Evolutionary conservation across 306 rosid species (phyloP), one percentile per base, ranked within the genome.

Genomic region (Vachellia pachyceras): DNA sequence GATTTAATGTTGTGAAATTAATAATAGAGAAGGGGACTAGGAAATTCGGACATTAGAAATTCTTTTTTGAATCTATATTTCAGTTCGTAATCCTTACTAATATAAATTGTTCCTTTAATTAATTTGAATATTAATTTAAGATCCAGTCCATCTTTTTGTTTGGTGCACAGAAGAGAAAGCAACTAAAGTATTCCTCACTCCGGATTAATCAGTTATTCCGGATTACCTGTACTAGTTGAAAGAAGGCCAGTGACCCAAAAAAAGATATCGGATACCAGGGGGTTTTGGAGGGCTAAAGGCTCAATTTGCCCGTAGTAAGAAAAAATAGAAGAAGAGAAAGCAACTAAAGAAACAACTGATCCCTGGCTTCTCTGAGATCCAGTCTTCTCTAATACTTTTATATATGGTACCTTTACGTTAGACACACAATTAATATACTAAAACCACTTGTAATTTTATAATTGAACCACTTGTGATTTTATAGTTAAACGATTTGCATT

Each of bases 361-460:
- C 22, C 64, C 64, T 22, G 22, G 75, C 75, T 23, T 25, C 36
- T 14, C 46, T 46, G 52, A 47, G 64, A 49, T 72, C 77, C 63
- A 17, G 22, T 36, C 45, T 36, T 66, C 3, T 46, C 71, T 39
- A 37, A 36, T 66, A 66, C 71, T 17, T n/a, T n/a, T n/a, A 17
- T 13, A 37, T 37, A 4, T 36, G 20, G 46, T 33, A 39, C 46
- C 49, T 54, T 73, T 73, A 73, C 66, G 50, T 14, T 73, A 73
- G 52, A 17, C n/a, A 45, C 47, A 73, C 77, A n/a, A n/a, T n/a
- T 73, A 50, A 15, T 50, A 15, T 35, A 69, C 37, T 29, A 14
- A 71, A 46, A 25, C 17, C 54, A 69, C 13, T 42, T 47, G 10
- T 15, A 50, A 35, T 36, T 65, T 29, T 33, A 29, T 35, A 50